These are phyloP conservation scores for Isoetes taiwanensis DNA, from an alignment of 75 land plant genomes.

Conservation along the genomic window DNA sequence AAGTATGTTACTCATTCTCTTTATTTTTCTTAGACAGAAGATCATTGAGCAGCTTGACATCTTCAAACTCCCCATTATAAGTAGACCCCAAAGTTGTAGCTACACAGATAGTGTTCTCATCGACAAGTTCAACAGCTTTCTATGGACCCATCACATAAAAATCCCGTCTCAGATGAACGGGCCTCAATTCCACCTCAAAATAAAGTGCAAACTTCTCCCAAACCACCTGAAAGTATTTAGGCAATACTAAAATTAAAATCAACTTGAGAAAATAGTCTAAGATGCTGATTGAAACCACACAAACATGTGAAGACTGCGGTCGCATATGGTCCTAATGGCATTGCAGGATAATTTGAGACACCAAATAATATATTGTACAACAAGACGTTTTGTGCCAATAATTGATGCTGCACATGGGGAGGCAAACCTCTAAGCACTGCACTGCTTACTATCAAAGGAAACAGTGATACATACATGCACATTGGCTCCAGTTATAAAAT, in stretches of 20 bases:
- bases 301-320: not conserved
- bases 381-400: not conserved
- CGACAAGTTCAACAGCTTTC: slow-evolving; percentile 40
- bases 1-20: slow-evolving; percentile 32
- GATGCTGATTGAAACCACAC: not conserved
- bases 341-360: not conserved
- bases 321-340: no score
- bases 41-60: slow-evolving; percentile 42
- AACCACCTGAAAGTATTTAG: slow-evolving; percentile 29
- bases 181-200: slow-evolving; percentile 50
- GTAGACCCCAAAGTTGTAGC: slow-evolving; percentile 51
- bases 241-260: not conserved
- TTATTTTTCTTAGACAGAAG: slow-evolving; percentile 39
- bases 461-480: slow-evolving; percentile 29
- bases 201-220: slow-evolving; percentile 63
- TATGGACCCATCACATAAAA: slow-evolving; percentile 45
- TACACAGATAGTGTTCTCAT: slow-evolving; percentile 56
- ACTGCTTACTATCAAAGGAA: not conserved
- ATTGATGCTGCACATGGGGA: not conserved
- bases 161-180: slow-evolving; percentile 38
- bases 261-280: not conserved
- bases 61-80: slow-evolving; percentile 58
- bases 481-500: slow-evolving; percentile 53
- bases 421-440: not conserved
- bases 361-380: not conserved